A percentile compares a stretch with the other conserved stretches of the same genome.
Conservation (phyloP, 441 rosid genomes). For the Corymbia calophylla region DNA sequence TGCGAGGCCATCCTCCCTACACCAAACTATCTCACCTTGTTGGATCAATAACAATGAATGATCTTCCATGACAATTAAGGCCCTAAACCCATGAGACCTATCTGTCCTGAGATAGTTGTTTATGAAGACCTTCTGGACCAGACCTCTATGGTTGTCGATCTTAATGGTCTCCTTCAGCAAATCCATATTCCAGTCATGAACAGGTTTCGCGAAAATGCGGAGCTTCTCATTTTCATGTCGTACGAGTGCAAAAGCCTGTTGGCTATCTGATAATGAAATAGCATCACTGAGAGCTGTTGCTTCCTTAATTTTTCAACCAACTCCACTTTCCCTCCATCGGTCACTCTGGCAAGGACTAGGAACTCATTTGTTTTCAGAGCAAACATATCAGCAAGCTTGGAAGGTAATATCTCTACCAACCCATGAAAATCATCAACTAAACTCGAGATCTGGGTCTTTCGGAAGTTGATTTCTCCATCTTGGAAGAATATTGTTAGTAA, state of each 20-base stretch:
- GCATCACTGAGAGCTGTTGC: constrained; percentile 72
- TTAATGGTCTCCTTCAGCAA: constrained; percentile 69
- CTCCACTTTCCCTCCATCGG: constrained; percentile 56
- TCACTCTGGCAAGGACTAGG: constrained; percentile 46
- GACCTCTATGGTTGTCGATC: constrained; percentile 77
- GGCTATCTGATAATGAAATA: constrained; percentile 57
- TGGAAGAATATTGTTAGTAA: constrained; percentile 49
- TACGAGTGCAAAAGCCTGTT: constrained; percentile 68
- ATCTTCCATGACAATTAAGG: constrained; percentile 96
- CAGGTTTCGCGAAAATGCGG: constrained; percentile 67
- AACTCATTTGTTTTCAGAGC: constrained; percentile 35
- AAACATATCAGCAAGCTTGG: constrained; percentile 51
- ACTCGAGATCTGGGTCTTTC: constrained; percentile 45
- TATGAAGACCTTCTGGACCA: constrained; percentile 81
- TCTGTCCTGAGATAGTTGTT: constrained; percentile 88
- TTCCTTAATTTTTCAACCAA: constrained; percentile 47
- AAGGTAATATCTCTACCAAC: constrained; percentile 43
- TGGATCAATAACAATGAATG: constrained; percentile 88
- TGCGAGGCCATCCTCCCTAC: constrained; percentile 94
- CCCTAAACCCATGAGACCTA: constrained; percentile 92
- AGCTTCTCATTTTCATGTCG: constrained; percentile 57
- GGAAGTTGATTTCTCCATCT: constrained; percentile 52
- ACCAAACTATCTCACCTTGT: constrained; percentile 95
- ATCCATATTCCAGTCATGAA: constrained; percentile 52
- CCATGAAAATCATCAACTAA: constrained; percentile 48